Percentiles rank a stretch among this genome's conserved stretches.
Conservation (phyloP, 805 yeast genomes). For the Brettanomyces sp. region DNA sequence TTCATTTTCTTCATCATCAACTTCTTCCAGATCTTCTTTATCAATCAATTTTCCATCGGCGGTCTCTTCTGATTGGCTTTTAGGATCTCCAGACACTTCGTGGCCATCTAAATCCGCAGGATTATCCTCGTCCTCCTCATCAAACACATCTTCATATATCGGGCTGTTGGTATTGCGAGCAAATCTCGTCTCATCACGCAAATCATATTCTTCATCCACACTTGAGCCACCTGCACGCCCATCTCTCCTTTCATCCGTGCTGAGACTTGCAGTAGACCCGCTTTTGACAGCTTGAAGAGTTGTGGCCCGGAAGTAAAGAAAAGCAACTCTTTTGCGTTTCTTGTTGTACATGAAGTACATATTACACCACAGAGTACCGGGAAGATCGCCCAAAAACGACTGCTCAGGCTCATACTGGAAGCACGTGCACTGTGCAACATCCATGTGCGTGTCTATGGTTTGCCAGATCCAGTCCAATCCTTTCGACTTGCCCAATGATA, state of each 20-base stretch:
- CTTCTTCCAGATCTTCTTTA: constrained; percentile 14
- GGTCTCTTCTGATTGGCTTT: background rate
- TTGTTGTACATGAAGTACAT: constrained; percentile 92
- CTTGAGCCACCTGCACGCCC: constrained; percentile 18
- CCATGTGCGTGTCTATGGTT: constrained; percentile 74
- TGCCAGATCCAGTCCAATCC: constrained; percentile 76
- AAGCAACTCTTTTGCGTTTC: constrained; percentile 85
- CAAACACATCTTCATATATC: constrained; percentile 27
- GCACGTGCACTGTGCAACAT: constrained; percentile 50
- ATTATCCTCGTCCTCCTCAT: constrained; percentile 30
- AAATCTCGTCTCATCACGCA: constrained; percentile 18
- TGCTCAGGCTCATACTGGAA: constrained; percentile 58
- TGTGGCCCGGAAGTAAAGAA: constrained; percentile 57
- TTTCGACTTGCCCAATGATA: constrained; percentile 50
- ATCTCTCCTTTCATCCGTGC: constrained; percentile 4
- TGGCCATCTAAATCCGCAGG: constrained; percentile 25
- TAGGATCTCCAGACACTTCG: constrained; percentile 5
- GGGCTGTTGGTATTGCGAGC: constrained; percentile 9
- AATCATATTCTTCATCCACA: constrained; percentile 26
- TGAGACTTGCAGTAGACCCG: background rate
- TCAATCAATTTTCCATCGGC: background rate
- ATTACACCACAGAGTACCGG: constrained; percentile 59
- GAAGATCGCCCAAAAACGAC: constrained; percentile 54
- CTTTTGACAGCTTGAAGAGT: constrained; percentile 2
- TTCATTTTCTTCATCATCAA: background rate